phyloP scores from a whole-genome alignment of 2,329 filamentous ascomycete genomes.

The Cadophora gregata region DNA sequence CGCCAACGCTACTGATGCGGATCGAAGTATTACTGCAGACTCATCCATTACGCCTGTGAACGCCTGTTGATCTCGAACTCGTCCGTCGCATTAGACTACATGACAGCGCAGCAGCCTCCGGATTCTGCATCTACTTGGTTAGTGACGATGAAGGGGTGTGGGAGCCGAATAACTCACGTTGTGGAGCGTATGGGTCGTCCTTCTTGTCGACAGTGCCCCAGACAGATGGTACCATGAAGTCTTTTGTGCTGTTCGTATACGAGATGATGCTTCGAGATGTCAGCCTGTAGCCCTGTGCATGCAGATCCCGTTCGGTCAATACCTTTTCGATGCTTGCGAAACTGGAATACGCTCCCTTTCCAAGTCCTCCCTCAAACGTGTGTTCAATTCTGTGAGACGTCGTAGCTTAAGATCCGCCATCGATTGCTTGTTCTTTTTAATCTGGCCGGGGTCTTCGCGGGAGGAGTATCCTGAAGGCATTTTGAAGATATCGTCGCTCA shows the following conservation, averaged over 20 bases:
- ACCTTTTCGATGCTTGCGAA: conserved; percentile 79
- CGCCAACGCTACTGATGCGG: conserved; percentile 23
- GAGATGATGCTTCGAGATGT: conserved; percentile 77
- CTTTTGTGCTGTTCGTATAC: conserved; percentile 96
- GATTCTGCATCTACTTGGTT: conserved; percentile 18
- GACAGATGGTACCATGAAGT: conserved; percentile 96
- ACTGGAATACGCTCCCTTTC: conserved; percentile 95
- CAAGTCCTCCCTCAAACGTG: conserved; percentile 91
- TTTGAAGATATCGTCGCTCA: conserved; percentile 26
- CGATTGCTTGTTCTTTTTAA: conserved; percentile 95
- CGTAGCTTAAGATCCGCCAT: conserved; percentile 99
- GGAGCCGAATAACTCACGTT: conserved; percentile 52
- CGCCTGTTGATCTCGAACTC: conserved; percentile 25
- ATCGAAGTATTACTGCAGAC: conserved; percentile 30
- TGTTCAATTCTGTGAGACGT: conserved; percentile 95
- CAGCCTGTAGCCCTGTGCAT: not conserved
- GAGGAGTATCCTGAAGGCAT: conserved; percentile 72
- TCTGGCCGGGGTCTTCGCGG: conserved; percentile 70
- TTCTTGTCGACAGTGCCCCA: conserved; percentile 95
- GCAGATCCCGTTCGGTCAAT: not conserved
- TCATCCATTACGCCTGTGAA: conserved; percentile 35
- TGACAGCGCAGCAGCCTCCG: conserved; percentile 84
- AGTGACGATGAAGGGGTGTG: not conserved
- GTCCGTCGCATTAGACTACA: conserved; percentile 58
- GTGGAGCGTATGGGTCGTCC: conserved; percentile 98